phyloP scores from a whole-genome alignment of 2,329 filamentous ascomycete genomes.

The Pseudocercospora vitis region DNA sequence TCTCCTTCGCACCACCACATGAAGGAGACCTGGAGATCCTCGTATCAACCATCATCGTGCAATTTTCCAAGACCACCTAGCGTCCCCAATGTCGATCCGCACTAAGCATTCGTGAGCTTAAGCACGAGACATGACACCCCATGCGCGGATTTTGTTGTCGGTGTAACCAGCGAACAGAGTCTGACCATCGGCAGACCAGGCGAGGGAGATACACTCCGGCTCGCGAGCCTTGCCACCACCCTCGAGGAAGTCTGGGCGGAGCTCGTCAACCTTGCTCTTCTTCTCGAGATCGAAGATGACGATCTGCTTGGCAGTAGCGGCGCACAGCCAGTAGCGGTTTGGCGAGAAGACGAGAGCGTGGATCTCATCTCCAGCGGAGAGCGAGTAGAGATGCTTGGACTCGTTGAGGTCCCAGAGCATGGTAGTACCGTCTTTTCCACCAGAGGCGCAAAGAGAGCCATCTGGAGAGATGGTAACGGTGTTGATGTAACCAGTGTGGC shows the following conservation, averaged over 20 bases:
- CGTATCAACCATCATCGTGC: slow-evolving; percentile 43
- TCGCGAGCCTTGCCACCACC: slow-evolving; percentile 99
- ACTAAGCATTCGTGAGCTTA: slow-evolving; percentile 28
- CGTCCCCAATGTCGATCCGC: slow-evolving; percentile 12
- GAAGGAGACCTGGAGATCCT: slow-evolving; percentile 34
- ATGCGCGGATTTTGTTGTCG: slow-evolving; percentile 97
- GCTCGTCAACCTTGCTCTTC: slow-evolving; percentile 99
- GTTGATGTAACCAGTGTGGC: slow-evolving; percentile 99
- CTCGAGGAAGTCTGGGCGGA: slow-evolving; percentile 96
- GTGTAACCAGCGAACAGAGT: slow-evolving; percentile 99
- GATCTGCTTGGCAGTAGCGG: slow-evolving; percentile 94
- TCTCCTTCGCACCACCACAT: slow-evolving; percentile 26
- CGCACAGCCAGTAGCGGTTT: slow-evolving; percentile 99
- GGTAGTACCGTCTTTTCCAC: slow-evolving; percentile 99
- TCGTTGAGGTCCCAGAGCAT: slow-evolving; percentile 99
- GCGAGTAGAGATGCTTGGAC: slow-evolving; percentile 99
- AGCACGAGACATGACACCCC: slow-evolving; percentile 92
- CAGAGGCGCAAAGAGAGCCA: slow-evolving; percentile 97
- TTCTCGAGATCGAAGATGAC: slow-evolving; percentile 99
- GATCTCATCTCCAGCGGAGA: slow-evolving; percentile 99
- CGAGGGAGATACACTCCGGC: slow-evolving; percentile 95
- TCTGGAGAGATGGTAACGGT: slow-evolving; percentile 99
- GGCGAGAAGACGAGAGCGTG: slow-evolving; percentile 99
- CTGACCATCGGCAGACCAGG: slow-evolving; percentile 98
- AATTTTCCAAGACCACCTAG: slow-evolving; percentile 19